Conservation (phyloP, 176 grass and related monocot species). For the Carex kokanica region DNA sequence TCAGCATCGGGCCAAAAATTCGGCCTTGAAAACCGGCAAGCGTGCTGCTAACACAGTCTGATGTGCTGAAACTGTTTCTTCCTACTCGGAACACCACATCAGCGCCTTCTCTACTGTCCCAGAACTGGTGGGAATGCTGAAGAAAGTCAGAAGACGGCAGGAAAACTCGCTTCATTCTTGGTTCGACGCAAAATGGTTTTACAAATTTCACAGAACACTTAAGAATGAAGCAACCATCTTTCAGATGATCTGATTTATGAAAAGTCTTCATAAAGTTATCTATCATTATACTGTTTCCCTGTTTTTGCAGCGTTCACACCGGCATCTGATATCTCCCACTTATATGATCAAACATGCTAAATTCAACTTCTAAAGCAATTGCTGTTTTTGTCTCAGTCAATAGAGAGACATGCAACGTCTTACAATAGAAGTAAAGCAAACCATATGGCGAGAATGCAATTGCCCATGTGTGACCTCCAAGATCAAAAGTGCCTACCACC, state of each 20-base stretch:
- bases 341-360: background rate
- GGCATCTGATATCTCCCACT: background rate
- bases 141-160: background rate
- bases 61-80: too few relatives aligned
- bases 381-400: too few relatives aligned
- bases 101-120: background rate
- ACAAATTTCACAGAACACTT: slow-evolving; percentile 20
- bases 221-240: slow-evolving; percentile 7
- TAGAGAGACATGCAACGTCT: too few relatives aligned
- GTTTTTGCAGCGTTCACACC: background rate
- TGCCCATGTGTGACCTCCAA: background rate
- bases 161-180: background rate
- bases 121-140: background rate
- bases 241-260: background rate
- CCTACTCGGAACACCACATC: too few relatives aligned
- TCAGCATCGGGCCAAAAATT: too few relatives aligned
- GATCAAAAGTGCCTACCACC: background rate
- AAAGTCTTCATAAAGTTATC: too few relatives aligned
- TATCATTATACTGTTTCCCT: background rate
- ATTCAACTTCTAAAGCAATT: background rate
- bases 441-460: background rate
- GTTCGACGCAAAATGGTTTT: background rate
- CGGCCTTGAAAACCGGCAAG: too few relatives aligned
- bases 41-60: too few relatives aligned
- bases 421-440: too few relatives aligned